Conservation (phyloP, 2,329 filamentous ascomycete species). For the Orbilia ellipsospora region DNA sequence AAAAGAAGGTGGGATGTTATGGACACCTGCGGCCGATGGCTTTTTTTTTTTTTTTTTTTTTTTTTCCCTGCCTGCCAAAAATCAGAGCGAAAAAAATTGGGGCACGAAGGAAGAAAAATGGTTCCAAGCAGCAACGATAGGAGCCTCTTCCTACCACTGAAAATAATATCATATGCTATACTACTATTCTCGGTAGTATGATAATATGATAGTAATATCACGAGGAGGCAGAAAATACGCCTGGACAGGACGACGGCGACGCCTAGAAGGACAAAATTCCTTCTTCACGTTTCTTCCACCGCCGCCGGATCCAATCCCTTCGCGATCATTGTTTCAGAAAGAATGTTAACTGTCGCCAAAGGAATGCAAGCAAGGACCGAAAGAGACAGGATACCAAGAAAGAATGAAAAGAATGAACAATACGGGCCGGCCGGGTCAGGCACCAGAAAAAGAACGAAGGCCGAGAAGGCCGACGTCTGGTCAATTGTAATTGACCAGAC, state of each 20-base stretch:
- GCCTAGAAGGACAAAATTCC: too few species aligned
- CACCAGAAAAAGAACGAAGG: too few species aligned
- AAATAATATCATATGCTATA: too few species aligned
- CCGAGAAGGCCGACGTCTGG: too few species aligned
- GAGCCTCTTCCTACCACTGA: neutral
- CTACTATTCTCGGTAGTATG: too few species aligned
- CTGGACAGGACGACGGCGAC: too few species aligned
- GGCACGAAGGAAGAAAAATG: slow-evolving; percentile 1
- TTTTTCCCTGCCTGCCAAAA: neutral
- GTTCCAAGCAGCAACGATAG: neutral
- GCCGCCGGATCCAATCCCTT: neutral
- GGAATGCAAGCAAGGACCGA: slow-evolving; percentile 7
- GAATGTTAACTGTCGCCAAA: neutral
- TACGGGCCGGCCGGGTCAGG: neutral
- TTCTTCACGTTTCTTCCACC: too few species aligned
- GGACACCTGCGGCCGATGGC: slow-evolving; percentile 13
- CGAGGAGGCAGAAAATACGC: too few species aligned
- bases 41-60: slow-evolving; percentile 20
- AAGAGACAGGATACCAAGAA: neutral
- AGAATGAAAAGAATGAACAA: neutral
- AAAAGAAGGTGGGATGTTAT: slow-evolving; percentile 27
- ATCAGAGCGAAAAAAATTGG: neutral
- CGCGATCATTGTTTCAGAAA: slow-evolving; percentile 6
- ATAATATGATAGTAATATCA: too few species aligned
- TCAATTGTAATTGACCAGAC: too few species aligned